Percentiles rank a stretch among this genome's conserved stretches.
Evolutionary conservation across 495 filamentous ascomycete species (phyloP).

Genomic region (Pyronema domesticum): DNA sequence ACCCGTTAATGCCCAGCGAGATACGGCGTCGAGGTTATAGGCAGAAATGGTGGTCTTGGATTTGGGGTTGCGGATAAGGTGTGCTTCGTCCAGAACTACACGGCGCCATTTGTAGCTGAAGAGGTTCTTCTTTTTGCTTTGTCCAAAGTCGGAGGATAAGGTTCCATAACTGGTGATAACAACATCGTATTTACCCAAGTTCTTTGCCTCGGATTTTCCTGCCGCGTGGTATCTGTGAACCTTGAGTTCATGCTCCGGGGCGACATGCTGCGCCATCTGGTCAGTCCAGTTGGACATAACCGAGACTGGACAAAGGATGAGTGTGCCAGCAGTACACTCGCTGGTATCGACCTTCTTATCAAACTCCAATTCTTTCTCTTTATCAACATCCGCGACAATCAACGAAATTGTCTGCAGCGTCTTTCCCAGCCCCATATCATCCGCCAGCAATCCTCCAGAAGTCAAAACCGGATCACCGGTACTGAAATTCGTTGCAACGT

Average conservation of each 20-base stretch:
- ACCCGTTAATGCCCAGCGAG: constrained; percentile 68
- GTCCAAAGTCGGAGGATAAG: constrained; percentile 28
- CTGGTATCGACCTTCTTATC: constrained; percentile 11
- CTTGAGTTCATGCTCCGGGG: constrained; percentile 38
- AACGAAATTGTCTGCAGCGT: constrained; percentile 75
- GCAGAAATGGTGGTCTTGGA: constrained; percentile 56
- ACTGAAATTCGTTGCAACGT: constrained; percentile 61
- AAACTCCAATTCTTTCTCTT: constrained; percentile 11
- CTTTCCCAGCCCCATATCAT: constrained; percentile 93
- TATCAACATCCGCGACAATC: constrained; percentile 40
- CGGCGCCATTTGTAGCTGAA: constrained; percentile 60
- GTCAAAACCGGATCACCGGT: constrained; percentile 36
- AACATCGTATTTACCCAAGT: constrained; percentile 41
- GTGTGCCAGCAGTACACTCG: constrained; percentile 26
- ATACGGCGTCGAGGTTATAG: constrained; percentile 45
- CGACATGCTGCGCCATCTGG: constrained; percentile 60
- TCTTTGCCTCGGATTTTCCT: constrained; percentile 35
- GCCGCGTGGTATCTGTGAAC: constrained; percentile 62
- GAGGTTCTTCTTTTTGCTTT: constrained; percentile 27
- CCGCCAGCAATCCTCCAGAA: constrained; percentile 70
- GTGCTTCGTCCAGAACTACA: constrained; percentile 74
- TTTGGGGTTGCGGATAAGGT: constrained; percentile 61
- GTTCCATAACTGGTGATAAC: constrained; percentile 66
- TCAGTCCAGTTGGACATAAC: constrained; percentile 89
- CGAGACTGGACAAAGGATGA: constrained; percentile 68